These are phyloP conservation scores for Insectozyma bohioensis DNA, from an alignment of 1,139 yeast species.

Conservation along the genomic window DNA sequence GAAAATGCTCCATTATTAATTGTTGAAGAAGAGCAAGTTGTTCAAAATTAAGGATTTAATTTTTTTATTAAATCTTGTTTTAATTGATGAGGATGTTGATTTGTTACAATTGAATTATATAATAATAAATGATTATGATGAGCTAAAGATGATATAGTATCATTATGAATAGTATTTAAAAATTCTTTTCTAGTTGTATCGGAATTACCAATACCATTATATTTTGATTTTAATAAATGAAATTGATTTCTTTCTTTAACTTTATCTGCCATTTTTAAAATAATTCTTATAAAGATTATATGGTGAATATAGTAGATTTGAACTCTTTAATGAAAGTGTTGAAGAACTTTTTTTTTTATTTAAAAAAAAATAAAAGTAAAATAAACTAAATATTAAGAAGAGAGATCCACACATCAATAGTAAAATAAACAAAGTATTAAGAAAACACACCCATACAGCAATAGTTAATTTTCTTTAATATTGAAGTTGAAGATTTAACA, in stretches of 20 bases:
- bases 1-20: constrained; percentile 29
- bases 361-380: no score
- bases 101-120: constrained; percentile 64
- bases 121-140: constrained; percentile 68
- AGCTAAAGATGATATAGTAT: constrained; percentile 68
- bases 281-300: no score
- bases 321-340: no score
- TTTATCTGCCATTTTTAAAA: constrained; percentile 61
- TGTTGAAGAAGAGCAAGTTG: constrained; percentile 11
- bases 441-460: no score
- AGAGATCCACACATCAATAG: no score
- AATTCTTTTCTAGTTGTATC: constrained; percentile 56
- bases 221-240: constrained; percentile 59
- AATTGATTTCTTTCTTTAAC: constrained; percentile 64
- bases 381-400: no score
- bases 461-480: no score
- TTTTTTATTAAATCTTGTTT: constrained; percentile 57
- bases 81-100: constrained; percentile 50
- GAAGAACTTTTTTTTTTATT: no score
- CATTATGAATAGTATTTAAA: constrained; percentile 60
- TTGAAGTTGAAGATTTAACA: no score
- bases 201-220: constrained; percentile 70
- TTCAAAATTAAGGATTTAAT: constrained; percentile 34
- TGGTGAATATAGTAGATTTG: no score
- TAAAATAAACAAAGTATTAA: no score